Base-by-base conservation (phyloP, 2,329 filamentous ascomycete species). In the Colletotrichum zoysiae region DNA sequence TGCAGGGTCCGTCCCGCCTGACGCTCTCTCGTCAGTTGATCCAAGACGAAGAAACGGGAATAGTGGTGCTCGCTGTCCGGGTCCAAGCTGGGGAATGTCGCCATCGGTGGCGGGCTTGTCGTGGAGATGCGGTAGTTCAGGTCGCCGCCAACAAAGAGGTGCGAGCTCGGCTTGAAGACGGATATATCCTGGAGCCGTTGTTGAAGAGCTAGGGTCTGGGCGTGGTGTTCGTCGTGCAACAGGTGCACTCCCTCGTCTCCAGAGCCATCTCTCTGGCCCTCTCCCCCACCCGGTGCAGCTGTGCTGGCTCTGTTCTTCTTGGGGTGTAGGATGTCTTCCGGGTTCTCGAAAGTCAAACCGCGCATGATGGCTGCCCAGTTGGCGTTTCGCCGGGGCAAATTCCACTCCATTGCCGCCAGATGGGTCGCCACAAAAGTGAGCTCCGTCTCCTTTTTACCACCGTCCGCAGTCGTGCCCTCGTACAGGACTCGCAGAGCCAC, bases 91-190 rank as follows among this genome's bases (percentile, higher is more conserved):
- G 76, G 96, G 88, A 87, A 94, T 61, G 77, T 85, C 62, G 93
- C 90, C 2, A 85, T 82, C 0, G 87, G 84, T 0, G 85, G 83
- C 0, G 95, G 95, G 0, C 87, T 84, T 0, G 86, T 87, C 73
- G 90, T 87, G 9, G 91, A 90, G 23, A 95, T 97, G 75, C 96
- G 92, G 82, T 99, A 99, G 85, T 99, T 99, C 72, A 99, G 87
- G 80, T 99, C 96, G 33, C 96, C 96, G 0, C 92, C 92, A 58
- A 98, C 86, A 79, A 98, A 97, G 1, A 98, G 85, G 79, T 97
- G 91, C 4, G 91, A 91, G 4, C 87, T 88, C 1, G 93, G 90
- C 61, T 88, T 89, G 84, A 95, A 98, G 67, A 98, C 89, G 44
- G 90, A 90, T 51, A 89, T 83, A 74, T 87, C 81, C 75, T 89